phyloP scores from a whole-genome alignment of 1,139 yeast species.

The Saccharomycopsis hybrid region DNA sequence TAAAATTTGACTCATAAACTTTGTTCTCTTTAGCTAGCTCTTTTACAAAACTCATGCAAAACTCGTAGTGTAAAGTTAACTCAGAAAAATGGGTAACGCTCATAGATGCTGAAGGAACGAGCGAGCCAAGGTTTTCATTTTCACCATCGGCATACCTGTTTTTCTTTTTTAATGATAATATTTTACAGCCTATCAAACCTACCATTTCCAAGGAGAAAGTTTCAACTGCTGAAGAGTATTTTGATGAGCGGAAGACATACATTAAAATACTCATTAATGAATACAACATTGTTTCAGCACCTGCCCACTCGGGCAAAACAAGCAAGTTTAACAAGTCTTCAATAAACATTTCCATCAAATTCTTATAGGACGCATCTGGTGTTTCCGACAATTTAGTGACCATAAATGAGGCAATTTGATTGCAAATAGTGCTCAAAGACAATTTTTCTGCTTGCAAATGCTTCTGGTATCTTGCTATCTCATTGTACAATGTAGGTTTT shows the following conservation, averaged over 20 bases:
- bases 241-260: constrained; percentile 26
- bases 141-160: background rate
- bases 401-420: constrained; percentile 36
- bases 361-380: constrained; percentile 35
- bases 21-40: constrained; percentile 4
- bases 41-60: constrained; percentile 1
- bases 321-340: constrained; percentile 50
- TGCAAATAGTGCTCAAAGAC: constrained; percentile 24
- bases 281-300: constrained; percentile 42
- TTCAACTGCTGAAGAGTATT: constrained; percentile 36
- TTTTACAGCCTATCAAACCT: constrained; percentile 48
- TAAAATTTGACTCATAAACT: constrained; percentile 5
- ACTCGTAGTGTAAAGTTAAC: constrained; percentile 2
- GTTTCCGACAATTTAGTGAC: constrained; percentile 35
- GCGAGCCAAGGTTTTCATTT: background rate
- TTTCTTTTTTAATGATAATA: constrained; percentile 29
- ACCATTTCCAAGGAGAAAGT: constrained; percentile 41
- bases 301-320: constrained; percentile 54
- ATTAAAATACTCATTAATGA: constrained; percentile 39
- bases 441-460: constrained; percentile 10
- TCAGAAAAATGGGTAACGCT: constrained; percentile 2
- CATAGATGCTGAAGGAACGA: constrained; percentile 7
- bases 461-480: constrained; percentile 17
- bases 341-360: constrained; percentile 43
- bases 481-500: constrained; percentile 17